Base-by-base conservation (phyloP, 2,329 filamentous ascomycete genomes). In the Stemphylium beticola region DNA sequence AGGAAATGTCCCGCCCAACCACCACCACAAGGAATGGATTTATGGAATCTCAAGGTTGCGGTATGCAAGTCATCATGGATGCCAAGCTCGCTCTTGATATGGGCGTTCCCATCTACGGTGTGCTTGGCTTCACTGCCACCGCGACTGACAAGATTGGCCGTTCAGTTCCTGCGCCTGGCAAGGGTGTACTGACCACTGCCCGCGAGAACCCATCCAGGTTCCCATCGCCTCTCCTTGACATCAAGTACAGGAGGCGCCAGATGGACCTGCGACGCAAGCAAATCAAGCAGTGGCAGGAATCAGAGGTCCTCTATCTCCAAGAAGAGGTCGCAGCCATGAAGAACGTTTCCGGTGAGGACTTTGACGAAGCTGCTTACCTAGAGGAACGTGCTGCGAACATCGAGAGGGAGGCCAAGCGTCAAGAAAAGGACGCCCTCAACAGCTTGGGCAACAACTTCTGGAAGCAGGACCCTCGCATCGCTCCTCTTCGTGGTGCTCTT, bases 91-190 rank as follows among this genome's bases (percentile, higher is more conserved):
- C 95, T 38, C 82, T 99, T 49, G 95, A 99, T 62, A 99, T 99
- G 95, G 95, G 95, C 77, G 92, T 99, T 22, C 95, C 95, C 11
- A 98, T 99, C 72, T 92, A 99, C 72, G 93, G 93, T 83, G 86
- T 99, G 60, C 80, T 99, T 69, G 96, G 91, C 56, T 85, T 97
- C 72, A 97, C 93, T 37, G 92, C 92, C 37, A 99, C 95, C 39
- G 96, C 96, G 53, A 98, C 93, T 46, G 95, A 99, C 84, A 98
- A 99, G 87, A 99, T 97, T 76, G 95, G 95, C 45, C 92, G 95
- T 60, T 99, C 95, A 14, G 93, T 99, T 9, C 95, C 95, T 53
- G 95, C 95, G 57, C 95, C 95, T 52, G 95, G 95, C 24, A 91
- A 98, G 79, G 95, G 95, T 89, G 91, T 99, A 48, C 85, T 99